These are phyloP conservation scores for Hericium coralloides DNA, from an alignment of 768 basidiomycete species.

Conservation along the genomic window DNA sequence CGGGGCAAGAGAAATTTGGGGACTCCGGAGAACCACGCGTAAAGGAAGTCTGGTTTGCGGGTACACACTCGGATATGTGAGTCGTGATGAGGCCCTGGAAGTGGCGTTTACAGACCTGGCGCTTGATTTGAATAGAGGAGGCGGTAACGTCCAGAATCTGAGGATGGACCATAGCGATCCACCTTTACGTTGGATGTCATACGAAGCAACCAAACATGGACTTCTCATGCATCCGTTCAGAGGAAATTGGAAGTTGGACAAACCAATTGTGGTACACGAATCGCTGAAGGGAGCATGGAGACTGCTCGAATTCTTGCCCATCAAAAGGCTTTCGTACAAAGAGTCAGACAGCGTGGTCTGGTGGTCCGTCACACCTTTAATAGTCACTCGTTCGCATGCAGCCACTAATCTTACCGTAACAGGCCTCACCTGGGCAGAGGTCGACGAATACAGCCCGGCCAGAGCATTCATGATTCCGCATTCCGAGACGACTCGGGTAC, in stretches of 20 bases:
- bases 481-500: not conserved
- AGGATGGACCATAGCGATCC: slow-evolving; percentile 13
- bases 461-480: not conserved
- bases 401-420: no score
- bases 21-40: slow-evolving; percentile 9
- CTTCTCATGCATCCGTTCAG: slow-evolving; percentile 5
- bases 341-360: not conserved
- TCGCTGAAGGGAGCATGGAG: not conserved
- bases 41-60: slow-evolving; percentile 26
- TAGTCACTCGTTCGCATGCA: no score
- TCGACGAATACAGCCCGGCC: not conserved
- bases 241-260: not conserved
- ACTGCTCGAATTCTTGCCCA: not conserved
- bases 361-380: not conserved
- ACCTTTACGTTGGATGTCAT: slow-evolving; percentile 18
- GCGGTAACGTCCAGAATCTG: slow-evolving; percentile 6
- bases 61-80: slow-evolving; percentile 25
- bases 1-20: not conserved
- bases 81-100: slow-evolving; percentile 2
- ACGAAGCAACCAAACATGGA: slow-evolving; percentile 17
- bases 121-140: not conserved
- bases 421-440: not conserved
- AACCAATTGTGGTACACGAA: not conserved
- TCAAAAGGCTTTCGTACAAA: not conserved
- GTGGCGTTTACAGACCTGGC: not conserved